Conservation (phyloP, 805 yeast species). For the Ogataea saltuana region DNA sequence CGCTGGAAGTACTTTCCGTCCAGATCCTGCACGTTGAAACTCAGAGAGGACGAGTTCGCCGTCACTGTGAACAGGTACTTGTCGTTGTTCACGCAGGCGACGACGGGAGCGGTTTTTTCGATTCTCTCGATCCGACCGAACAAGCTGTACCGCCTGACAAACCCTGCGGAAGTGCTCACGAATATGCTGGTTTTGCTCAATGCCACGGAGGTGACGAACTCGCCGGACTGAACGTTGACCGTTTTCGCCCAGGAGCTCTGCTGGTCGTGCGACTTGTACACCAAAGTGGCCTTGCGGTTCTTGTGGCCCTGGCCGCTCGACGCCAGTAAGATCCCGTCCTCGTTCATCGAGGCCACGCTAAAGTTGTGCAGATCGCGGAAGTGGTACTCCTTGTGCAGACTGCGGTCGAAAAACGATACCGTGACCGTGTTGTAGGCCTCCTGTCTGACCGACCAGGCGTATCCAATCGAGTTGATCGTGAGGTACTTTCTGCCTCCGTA, state of each 20-base stretch:
- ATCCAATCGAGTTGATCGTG: conserved; percentile 78
- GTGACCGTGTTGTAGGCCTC: conserved; percentile 70
- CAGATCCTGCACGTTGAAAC: conserved; percentile 39
- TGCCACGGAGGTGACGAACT: conserved; percentile 67
- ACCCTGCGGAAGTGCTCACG: conserved; percentile 77
- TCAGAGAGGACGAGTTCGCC: conserved; percentile 33
- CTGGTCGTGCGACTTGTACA: conserved; percentile 69
- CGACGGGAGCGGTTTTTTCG: conserved; percentile 70
- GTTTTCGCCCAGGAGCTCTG: conserved; percentile 71
- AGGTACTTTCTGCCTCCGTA: conserved; percentile 66
- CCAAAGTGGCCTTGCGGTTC: conserved; percentile 36
- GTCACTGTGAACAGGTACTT: conserved; percentile 56
- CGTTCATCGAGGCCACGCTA: conserved; percentile 75
- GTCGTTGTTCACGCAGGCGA: conserved; percentile 65
- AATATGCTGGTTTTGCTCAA: conserved; percentile 61
- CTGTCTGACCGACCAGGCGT: conserved; percentile 73
- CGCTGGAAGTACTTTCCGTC: conserved; percentile 42
- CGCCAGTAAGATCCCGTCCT: conserved; percentile 66
- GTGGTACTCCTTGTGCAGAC: conserved; percentile 75
- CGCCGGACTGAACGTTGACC: conserved; percentile 43
- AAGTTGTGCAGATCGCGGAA: conserved; percentile 73
- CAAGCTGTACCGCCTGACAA: conserved; percentile 65
- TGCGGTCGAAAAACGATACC: conserved; percentile 81
- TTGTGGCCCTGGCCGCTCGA: conserved; percentile 33
- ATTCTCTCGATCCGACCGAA: conserved; percentile 73